Evolutionary conservation across 352 stramenopile species (phyloP), one percentile per base, ranked within the genome.

Genomic region (Globisporangium apiculatum): DNA sequence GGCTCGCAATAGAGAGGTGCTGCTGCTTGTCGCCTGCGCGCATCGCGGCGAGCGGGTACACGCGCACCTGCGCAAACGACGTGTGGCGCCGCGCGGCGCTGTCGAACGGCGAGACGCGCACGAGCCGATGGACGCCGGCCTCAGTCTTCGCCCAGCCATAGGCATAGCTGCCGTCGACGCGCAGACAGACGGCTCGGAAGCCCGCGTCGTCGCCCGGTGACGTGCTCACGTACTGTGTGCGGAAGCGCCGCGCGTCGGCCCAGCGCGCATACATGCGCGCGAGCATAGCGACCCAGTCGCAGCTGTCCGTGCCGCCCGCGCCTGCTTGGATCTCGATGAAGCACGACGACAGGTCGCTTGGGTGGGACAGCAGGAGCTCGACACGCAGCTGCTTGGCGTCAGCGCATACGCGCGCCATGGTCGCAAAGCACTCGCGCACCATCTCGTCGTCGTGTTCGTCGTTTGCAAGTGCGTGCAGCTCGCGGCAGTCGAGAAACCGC

Each of bases 281-380:
- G 18, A 99, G 69, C 77, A 98, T 98, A 15, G 78, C 77, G 6
- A 95, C 95, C 95, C 95, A 99, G 71, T 99, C 97, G 53, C 90
- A 97, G 54, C 89, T 95, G 70, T 99, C 97, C 0, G 87, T 98
- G 14, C 97, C 97, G 55, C 97, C 80, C 31, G 83, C 83, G n/a
- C 83, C 83, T 4, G 80, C 83, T 62, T 89, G 76, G 47, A 91
- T 89, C 65, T 93, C 83, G 17, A 93, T 48, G 53, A 91, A 93
- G 61, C 83, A 93, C 43, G 78, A 83, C 18, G 72, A 67, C 35
- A 67, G 40, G 42, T 89, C 83, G 46, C 74, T 86, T 38, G 80
- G 67, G 51, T 73, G 65, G 0, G 73, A 71, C 10, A 91, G 65
- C 55, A 93, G 53, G 8, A 91, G 61, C 63, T 89, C 78, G 2